phyloP scores from a whole-genome alignment of 495 filamentous ascomycete genomes.

The Aeminium ludgeri region DNA sequence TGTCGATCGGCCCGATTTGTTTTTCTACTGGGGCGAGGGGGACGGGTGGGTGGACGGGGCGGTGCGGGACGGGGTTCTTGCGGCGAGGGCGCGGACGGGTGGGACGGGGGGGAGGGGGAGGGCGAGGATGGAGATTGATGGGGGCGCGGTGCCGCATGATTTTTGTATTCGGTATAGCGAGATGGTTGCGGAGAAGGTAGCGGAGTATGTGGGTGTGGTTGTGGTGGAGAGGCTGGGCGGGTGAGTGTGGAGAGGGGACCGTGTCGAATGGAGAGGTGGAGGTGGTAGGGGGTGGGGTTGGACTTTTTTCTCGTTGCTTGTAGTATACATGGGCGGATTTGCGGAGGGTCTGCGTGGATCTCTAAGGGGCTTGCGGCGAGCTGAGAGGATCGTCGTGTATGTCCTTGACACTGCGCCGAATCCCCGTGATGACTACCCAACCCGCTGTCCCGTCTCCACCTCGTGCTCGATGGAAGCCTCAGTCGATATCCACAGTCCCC shows the following conservation, averaged over 20 bases:
- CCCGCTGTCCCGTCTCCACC: neutral
- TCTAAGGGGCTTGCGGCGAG: too few species aligned
- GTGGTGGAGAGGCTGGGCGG: too few species aligned
- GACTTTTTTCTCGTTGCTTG: too few species aligned
- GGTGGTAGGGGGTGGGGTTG: too few species aligned
- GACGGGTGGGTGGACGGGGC: constrained; percentile 74
- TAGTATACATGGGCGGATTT: too few species aligned
- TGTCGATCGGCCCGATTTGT: constrained; percentile 34
- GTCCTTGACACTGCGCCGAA: too few species aligned
- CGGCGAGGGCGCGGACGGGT: constrained; percentile 25
- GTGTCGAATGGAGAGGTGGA: too few species aligned
- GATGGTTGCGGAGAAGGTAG: constrained; percentile 38
- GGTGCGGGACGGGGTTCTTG: constrained; percentile 60
- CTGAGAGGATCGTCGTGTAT: too few species aligned
- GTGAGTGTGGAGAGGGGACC: too few species aligned
- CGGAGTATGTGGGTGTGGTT: constrained; percentile 43
- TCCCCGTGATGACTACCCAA: too few species aligned
- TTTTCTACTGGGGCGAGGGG: constrained; percentile 60
- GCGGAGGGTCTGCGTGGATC: too few species aligned
- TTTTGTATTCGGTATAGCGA: constrained; percentile 45
- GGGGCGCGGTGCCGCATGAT: constrained; percentile 53
- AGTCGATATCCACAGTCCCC: neutral
- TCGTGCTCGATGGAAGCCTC: neutral
- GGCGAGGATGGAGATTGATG: constrained; percentile 54
- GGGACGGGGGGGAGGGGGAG: constrained; percentile 27